phyloP scores from a whole-genome alignment of 2,329 filamentous ascomycete genomes.

The Parastagonospora avenae region DNA sequence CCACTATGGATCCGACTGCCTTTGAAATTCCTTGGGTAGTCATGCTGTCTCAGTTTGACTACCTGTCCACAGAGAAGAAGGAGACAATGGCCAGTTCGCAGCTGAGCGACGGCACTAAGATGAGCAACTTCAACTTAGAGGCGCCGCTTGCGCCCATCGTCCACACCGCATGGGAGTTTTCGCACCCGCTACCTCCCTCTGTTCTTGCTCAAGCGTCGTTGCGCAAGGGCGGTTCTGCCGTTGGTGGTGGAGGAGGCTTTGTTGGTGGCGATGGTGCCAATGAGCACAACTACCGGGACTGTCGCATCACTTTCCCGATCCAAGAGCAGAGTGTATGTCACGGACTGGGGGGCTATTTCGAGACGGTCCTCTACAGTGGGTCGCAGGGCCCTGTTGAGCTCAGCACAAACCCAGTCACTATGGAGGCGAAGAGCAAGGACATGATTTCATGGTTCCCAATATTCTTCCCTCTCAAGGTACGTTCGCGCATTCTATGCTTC shows the following conservation, averaged over 20 bases:
- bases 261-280: slow-evolving; percentile 80
- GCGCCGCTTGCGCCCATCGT: slow-evolving; percentile 55
- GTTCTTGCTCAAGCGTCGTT: slow-evolving; percentile 62
- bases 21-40: slow-evolving; percentile 95
- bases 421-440: slow-evolving; percentile 89
- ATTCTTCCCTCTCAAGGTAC: slow-evolving; percentile 92
- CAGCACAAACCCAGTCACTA: slow-evolving; percentile 89
- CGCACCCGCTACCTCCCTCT: slow-evolving; percentile 69
- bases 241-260: slow-evolving; percentile 74
- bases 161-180: slow-evolving; percentile 80
- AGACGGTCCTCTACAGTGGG: slow-evolving; percentile 84
- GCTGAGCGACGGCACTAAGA: slow-evolving; percentile 48
- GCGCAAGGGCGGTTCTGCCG: slow-evolving; percentile 67
- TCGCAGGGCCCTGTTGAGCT: slow-evolving; percentile 72
- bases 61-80: slow-evolving; percentile 66
- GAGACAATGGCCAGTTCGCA: slow-evolving; percentile 54
- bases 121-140: slow-evolving; percentile 40
- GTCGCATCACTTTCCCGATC: slow-evolving; percentile 78
- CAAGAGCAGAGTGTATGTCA: slow-evolving; percentile 82
- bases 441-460: slow-evolving; percentile 99
- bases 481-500: slow-evolving; percentile 23
- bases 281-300: slow-evolving; percentile 86
- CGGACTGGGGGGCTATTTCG: slow-evolving; percentile 92
- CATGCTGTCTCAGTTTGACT: slow-evolving; percentile 87
- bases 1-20: slow-evolving; percentile 67